Base-by-base conservation (phyloP, 148 eudicot species). In the Rhododendron simsii region DNA sequence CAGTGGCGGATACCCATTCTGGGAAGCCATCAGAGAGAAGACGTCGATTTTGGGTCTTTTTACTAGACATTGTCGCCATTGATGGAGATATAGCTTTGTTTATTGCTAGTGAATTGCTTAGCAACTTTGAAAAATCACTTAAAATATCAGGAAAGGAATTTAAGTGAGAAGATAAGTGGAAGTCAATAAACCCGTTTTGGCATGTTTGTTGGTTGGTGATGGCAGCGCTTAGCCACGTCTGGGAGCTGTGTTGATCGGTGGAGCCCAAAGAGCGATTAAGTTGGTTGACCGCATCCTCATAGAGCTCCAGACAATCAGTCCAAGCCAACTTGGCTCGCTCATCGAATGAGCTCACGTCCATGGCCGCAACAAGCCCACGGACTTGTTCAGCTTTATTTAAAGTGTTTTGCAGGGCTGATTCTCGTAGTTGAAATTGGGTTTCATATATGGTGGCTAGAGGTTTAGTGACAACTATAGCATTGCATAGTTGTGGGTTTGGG, bases 231-330 rank as follows among this genome's bases (percentile, higher is more conserved):
- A 93, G 82, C 89, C 90, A 94, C 0, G 95, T 94, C 59, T 88
- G 95, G 15, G 90, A 45, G 84, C 63, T 44, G 28, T 35, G 33
- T 3, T 35, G 87, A 59, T 85, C 47, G 28, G 10, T 73, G 20
- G 88, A 74, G 74, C 61, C 14, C 28, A 90, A 14, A 6, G 94
- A 89, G 51, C 90, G 93, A 82, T 87, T 90, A 44, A 94, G 84
- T 16, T 86, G 88, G 65, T 88, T 33, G 41, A 90, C 78, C 7
- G 91, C 88, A 75, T 94, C 95, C 65, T 92, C 90, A 3, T 92
- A 92, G 2, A 94, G 95, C 84, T 93, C 93, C 63, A 90, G 7
- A 73, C 97, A 94, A 82, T 93, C 97, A 18, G 50, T 86, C 95
- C 94, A 93, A 37, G 94, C 97, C 41, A 85, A 33, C 84, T 71